These are phyloP conservation scores for Ganoderma boninense DNA, from an alignment of 1,284 basidiomycete genomes.

Conservation along the genomic window DNA sequence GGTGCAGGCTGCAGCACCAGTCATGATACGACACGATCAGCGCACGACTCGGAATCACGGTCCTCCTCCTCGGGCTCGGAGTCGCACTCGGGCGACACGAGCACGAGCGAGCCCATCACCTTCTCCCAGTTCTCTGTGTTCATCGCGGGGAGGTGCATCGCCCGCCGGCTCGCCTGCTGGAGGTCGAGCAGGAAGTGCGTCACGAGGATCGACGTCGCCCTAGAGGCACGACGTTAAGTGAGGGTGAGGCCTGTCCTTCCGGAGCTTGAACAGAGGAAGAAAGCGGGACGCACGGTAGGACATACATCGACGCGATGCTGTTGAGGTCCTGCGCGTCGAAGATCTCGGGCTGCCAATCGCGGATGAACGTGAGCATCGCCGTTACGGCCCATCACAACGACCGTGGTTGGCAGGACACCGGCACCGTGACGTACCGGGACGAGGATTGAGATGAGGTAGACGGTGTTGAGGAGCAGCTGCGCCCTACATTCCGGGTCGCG, in stretches of 20 bases:
- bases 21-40: background rate
- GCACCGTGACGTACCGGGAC: background rate
- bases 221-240: background rate
- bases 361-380: no score
- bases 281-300: slow-evolving; percentile 2
- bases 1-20: no score
- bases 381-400: no score
- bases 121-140: slow-evolving; percentile 5
- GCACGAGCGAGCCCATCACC: slow-evolving; percentile 7
- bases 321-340: slow-evolving; percentile 4
- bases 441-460: slow-evolving; percentile 6
- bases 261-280: no score
- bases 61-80: background rate
- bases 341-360: background rate
- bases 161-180: slow-evolving; percentile 12
- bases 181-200: slow-evolving; percentile 18
- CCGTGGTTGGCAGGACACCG: no score
- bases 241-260: background rate
- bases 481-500: background rate
- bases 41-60: background rate
- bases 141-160: background rate
- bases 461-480: background rate
- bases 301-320: slow-evolving; percentile 6
- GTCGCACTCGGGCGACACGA: background rate
- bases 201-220: slow-evolving; percentile 10